Evolutionary conservation across 176 grass and related monocot genomes (phyloP).

Genomic region (Raddia distichophylla): DNA sequence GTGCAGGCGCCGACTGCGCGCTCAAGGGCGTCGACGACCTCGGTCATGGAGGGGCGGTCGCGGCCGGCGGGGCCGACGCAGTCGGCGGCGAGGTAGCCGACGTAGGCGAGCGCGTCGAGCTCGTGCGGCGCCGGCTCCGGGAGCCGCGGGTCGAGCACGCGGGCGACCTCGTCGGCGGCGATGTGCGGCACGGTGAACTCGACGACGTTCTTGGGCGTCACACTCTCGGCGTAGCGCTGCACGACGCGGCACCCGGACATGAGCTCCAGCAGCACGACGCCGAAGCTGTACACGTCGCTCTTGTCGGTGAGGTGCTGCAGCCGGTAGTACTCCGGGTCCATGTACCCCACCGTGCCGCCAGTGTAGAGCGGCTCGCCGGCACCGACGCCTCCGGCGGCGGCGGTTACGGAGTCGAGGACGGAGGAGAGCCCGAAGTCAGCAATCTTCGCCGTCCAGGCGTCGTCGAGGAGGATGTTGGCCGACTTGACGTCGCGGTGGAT

Average conservation of each 20-base stretch:
- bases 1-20: conserved; percentile 59
- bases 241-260: conserved; percentile 78
- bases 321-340: conserved; percentile 95
- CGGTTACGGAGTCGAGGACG: background rate
- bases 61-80: conserved; percentile 69
- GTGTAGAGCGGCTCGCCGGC: conserved; percentile 39
- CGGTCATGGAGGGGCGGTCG: conserved; percentile 82
- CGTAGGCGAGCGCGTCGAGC: conserved; percentile 74
- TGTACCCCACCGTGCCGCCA: conserved; percentile 91
- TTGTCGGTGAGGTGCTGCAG: conserved; percentile 87
- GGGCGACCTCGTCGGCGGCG: conserved; percentile 60
- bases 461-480: conserved; percentile 88
- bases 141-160: conserved; percentile 70
- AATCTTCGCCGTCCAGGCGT: conserved; percentile 78
- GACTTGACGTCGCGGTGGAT: conserved; percentile 98
- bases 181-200: conserved; percentile 85
- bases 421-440: conserved; percentile 88
- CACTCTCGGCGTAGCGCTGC: conserved; percentile 77
- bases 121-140: conserved; percentile 54
- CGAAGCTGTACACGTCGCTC: conserved; percentile 89
- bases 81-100: conserved; percentile 78
- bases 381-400: too few relatives aligned
- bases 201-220: conserved; percentile 81
- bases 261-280: conserved; percentile 71
- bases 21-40: conserved; percentile 80